phyloP scores from a whole-genome alignment of 306 rosid genomes.

The Dryas octopetala region DNA sequence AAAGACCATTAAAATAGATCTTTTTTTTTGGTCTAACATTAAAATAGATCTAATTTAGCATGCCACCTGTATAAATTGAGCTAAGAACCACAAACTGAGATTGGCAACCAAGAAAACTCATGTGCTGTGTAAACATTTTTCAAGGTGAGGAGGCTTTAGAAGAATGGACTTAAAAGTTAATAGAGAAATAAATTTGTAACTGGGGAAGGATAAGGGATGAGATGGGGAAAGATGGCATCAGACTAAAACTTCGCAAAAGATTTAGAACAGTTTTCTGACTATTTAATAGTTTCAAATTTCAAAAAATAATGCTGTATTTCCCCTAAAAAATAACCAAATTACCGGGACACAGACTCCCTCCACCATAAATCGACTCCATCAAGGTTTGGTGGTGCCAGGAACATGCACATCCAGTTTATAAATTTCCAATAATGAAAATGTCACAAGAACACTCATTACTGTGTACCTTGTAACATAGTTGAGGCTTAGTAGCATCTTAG shows the following conservation, averaged over 20 bases:
- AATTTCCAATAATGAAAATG: background rate
- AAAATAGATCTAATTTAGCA: background rate
- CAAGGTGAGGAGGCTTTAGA: background rate
- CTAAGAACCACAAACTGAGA: background rate
- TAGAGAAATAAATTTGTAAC: background rate
- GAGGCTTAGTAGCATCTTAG: slow-evolving; percentile 3
- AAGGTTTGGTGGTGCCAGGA: slow-evolving; percentile 8
- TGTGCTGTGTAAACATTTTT: background rate
- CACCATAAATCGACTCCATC: background rate
- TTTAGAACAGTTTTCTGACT: background rate
- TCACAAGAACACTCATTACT: background rate
- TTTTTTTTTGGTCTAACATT: background rate
- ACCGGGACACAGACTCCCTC: background rate
- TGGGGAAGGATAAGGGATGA: background rate
- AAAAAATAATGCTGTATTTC: background rate
- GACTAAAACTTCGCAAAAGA: too few species aligned
- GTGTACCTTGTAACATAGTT: background rate
- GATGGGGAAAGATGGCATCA: background rate
- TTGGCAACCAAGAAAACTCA: slow-evolving; percentile 10
- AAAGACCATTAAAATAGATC: background rate
- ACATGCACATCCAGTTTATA: background rate
- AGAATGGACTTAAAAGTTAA: background rate
- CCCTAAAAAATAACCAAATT: background rate
- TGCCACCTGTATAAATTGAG: background rate
- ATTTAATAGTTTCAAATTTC: background rate